Base-by-base conservation (phyloP, 306 rosid species). In the Coriaria nepalensis region DNA sequence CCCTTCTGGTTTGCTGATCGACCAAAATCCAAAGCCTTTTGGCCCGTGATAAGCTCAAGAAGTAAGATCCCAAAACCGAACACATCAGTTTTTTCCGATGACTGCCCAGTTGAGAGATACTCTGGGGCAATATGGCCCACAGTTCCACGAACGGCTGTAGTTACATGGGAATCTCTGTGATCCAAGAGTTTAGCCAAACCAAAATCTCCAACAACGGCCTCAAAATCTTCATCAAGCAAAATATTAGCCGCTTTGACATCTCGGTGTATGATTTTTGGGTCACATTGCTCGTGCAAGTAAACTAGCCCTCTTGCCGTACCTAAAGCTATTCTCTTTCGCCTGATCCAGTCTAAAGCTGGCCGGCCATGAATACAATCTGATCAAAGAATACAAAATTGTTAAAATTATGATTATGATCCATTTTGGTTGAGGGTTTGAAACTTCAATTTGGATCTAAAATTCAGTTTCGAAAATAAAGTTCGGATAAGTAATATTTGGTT, bases 171-270 rank as follows among this genome's bases (percentile, higher is more conserved):
- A 59, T 90, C 98, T 68, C 87, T 82, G 50, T 82, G 95, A 73
- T 90, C 98, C 57, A 90, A 56, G 70, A 90, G 98, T 73, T 85
- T 90, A 49, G 98, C 98, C 75, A 90, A 68, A 60, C 98, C 98
- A 33, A 90, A 90, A 75, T 90, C 98, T 61, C 98, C 98, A 38
- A 90, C 98, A 36, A 90, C 96, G 6, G 94, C 95, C 59, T 90
- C 98, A 29, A 79, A 85, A 55, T 82, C 95, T 79, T 79, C 95
- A 56, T 90, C 98, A 14, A 90, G 79, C 78, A 90, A 74, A 49
- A 90, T 85, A 60, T 90, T 90, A 54, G 98, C 98, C 0, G 98
- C 98, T 67, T 90, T 90, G 48, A 90, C 98, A 65, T 90, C 96
- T 1, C 98, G 94, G 73, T 90, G 98, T 41, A 90, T 90, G 20